Evolutionary conservation across 73 alveolate genomes (phyloP).

Genomic region (Tetrahymena malaccensis): DNA sequence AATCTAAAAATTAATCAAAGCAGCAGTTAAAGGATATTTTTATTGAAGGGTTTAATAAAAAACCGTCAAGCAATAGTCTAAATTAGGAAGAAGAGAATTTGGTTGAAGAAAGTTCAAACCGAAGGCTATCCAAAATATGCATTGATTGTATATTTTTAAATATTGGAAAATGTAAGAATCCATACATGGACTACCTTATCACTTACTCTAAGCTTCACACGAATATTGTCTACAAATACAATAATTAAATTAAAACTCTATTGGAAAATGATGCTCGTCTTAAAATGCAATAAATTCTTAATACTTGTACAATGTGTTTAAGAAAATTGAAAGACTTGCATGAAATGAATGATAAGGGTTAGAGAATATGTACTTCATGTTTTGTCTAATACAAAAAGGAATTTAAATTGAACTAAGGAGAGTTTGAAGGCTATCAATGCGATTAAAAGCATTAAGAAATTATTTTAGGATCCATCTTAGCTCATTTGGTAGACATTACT

Average conservation of each 20-base stretch:
- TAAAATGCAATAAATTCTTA: not conserved
- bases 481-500: not conserved
- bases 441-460: not conserved
- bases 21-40: not conserved
- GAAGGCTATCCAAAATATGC: not conserved
- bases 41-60: not conserved
- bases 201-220: not conserved
- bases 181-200: not conserved
- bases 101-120: not conserved
- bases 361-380: not conserved
- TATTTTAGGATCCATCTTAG: not conserved
- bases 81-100: not conserved
- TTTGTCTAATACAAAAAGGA: not conserved
- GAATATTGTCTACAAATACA: not conserved
- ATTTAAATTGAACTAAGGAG: not conserved
- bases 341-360: not conserved
- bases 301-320: not conserved
- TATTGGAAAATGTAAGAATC: not conserved
- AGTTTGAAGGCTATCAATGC: not conserved
- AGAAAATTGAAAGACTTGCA: not conserved
- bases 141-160: not conserved
- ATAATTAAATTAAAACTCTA: not conserved
- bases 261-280: not conserved
- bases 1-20: not conserved
- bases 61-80: not conserved